Conservation (phyloP, 2,329 filamentous ascomycete species). For the Colletotrichum caudatum region DNA sequence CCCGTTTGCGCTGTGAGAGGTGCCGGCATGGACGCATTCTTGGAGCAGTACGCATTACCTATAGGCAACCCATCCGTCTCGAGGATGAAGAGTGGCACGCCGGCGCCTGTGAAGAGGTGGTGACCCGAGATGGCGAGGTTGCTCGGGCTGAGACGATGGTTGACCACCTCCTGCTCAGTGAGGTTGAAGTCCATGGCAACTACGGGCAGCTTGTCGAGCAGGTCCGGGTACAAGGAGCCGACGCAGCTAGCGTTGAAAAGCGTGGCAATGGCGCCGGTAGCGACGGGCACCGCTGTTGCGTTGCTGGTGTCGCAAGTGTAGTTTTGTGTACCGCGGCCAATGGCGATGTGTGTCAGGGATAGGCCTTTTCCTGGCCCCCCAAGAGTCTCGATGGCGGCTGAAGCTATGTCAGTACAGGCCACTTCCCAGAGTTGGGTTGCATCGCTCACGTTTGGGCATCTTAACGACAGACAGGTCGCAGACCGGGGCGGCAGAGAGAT, state of each 20-base stretch:
- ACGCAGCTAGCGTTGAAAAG: constrained; percentile 92
- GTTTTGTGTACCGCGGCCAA: constrained; percentile 93
- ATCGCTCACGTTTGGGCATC: constrained; percentile 61
- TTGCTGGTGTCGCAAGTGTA: constrained; percentile 83
- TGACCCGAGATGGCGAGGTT: constrained; percentile 76
- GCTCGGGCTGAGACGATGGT: constrained; percentile 62
- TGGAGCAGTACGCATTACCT: constrained; percentile 72
- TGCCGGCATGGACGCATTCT: constrained; percentile 71
- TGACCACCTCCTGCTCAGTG: constrained; percentile 21
- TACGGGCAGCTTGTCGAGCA: constrained; percentile 73
- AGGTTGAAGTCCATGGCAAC: constrained; percentile 77
- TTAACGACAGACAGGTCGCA: constrained; percentile 68
- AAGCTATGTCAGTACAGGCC: constrained; percentile 47
- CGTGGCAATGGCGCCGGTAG: constrained; percentile 80
- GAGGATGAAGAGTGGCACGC: constrained; percentile 85
- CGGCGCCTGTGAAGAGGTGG: constrained; percentile 81
- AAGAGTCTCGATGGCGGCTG: constrained; percentile 67
- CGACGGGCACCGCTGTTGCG: constrained; percentile 70
- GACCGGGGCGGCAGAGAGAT: constrained; percentile 55
- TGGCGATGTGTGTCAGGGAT: constrained; percentile 79
- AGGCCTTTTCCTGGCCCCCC: constrained; percentile 71
- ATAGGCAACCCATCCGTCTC: constrained; percentile 67
- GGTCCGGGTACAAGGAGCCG: constrained; percentile 74
- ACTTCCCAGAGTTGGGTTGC: background rate
- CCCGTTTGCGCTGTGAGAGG: constrained; percentile 72